A percentile compares a stretch with the other conserved stretches of the same genome.
These are phyloP conservation scores for Alternaria sp. DNA, from an alignment of 2,329 filamentous ascomycete species.

Conservation along the genomic window DNA sequence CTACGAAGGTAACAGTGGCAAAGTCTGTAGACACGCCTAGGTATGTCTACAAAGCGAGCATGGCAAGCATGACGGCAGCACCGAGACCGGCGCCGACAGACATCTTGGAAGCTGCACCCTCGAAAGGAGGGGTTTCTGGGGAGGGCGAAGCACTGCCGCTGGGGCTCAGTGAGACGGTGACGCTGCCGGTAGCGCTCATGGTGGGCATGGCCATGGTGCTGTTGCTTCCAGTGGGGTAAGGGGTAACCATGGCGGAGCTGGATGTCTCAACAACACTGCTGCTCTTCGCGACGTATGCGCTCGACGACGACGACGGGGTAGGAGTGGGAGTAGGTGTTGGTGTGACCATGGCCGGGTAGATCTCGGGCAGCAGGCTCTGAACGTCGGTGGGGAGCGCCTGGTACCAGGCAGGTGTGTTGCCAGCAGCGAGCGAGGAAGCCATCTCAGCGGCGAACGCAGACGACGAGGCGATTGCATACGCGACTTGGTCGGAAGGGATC, in stretches of 20 bases:
- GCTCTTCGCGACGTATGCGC: constrained; percentile 3
- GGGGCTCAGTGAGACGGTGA: constrained; percentile 7
- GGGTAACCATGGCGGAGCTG: neutral
- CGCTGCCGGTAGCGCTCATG: constrained; percentile 13
- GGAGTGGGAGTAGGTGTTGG: constrained; percentile 25
- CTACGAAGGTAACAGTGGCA: neutral
- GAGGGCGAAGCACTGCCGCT: constrained; percentile 14
- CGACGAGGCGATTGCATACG: constrained; percentile 51
- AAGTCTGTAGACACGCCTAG: neutral
- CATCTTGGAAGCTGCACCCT: constrained; percentile 41
- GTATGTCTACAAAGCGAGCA: constrained; percentile 49
- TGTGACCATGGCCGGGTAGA: constrained; percentile 36
- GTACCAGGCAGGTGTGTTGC: constrained; percentile 55
- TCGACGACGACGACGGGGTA: neutral
- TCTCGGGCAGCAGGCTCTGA: constrained; percentile 51
- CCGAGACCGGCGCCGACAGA: constrained; percentile 49
- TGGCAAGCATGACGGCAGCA: constrained; percentile 51
- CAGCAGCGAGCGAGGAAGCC: constrained; percentile 52
- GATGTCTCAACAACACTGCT: constrained; percentile 1
- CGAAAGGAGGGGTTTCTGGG: constrained; percentile 17
- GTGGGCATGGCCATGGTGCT: constrained; percentile 10
- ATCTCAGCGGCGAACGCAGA: constrained; percentile 51
- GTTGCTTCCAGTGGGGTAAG: constrained; percentile 8
- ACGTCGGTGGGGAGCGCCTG: constrained; percentile 53
- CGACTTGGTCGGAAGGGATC: constrained; percentile 51